phyloP scores from a whole-genome alignment of 345 rosid genomes.

The Gossypium ekmanianum region DNA sequence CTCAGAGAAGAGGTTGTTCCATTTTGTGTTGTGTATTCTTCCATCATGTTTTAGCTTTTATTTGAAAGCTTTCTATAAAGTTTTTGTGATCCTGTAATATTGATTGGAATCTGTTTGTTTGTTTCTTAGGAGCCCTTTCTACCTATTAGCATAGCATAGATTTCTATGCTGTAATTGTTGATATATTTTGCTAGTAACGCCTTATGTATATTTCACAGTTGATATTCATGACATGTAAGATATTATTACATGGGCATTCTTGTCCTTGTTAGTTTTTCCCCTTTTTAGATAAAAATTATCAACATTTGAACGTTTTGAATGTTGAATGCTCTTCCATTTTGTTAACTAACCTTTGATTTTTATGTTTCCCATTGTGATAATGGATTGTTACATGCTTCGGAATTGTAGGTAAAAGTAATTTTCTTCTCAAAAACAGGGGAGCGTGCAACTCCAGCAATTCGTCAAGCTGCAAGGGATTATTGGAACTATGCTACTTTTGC shows the following conservation, averaged over 20 bases:
- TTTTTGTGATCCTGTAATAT: neutral
- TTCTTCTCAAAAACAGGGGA: constrained; percentile 91
- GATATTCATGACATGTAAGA: neutral
- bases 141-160: neutral
- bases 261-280: neutral
- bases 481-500: constrained; percentile 77
- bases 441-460: constrained; percentile 78
- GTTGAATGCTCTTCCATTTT: neutral
- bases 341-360: neutral
- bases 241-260: neutral
- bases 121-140: neutral
- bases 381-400: constrained; percentile 19
- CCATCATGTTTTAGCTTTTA: neutral
- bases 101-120: neutral
- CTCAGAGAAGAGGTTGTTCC: neutral
- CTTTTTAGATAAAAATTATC: neutral
- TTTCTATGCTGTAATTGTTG: neutral
- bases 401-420: constrained; percentile 73
- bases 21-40: neutral
- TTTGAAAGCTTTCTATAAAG: neutral
- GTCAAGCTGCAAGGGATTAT: constrained; percentile 71
- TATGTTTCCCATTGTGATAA: constrained; percentile 7
- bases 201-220: neutral
- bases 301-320: neutral
- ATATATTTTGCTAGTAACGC: constrained; percentile 5